Base-by-base conservation (phyloP, 2,329 filamentous ascomycete genomes). In the Zymoseptoria ardabiliae region DNA sequence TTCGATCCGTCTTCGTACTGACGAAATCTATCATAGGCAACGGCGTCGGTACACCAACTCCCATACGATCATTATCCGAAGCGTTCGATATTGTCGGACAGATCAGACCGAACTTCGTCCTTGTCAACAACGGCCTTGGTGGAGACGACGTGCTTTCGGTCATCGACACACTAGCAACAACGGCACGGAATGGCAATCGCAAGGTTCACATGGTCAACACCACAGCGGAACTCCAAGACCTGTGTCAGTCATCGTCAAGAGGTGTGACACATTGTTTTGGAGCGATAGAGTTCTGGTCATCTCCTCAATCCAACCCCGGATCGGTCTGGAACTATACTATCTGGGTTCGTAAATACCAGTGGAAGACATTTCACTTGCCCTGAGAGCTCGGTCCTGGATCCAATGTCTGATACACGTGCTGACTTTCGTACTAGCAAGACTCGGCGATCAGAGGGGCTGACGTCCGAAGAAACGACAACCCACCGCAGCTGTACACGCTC, bases 401-500 rank as follows among this genome's bases (percentile, higher is more conserved):
- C n/a, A n/a, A n/a, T n/a, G n/a, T n/a, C n/a, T n/a, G n/a, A n/a
- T n/a, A n/a, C n/a, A n/a, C n/a, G n/a, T n/a, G n/a, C n/a, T n/a
- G n/a, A n/a, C n/a, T n/a, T n/a, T n/a, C n/a, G n/a, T n/a, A n/a
- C n/a, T n/a, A n/a, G 55, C 57, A 89, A 0, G 78, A 96, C 45
- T 81, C 88, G 60, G 91, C 89, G 0, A 78, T 96, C 41, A 84
- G 85, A 4, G 91, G 96, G 70, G 85, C 93, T 61, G 79, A 86
- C 63, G 81, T 87, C n/a, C 78, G 84, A 22, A 78, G 78, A n/a
- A 74, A 79, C 53, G 79, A 81, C 62, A 95, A 95, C 69, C 86
- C 89, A 69, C 82, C 83, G 52, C 81, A 96, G 73, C 76, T 91
- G 23, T 95, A 91, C 68, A 74, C 89, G 51, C 76, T 93, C n/a